Percentiles rank a stretch among this genome's conserved stretches.
Evolutionary conservation across 2,329 filamentous ascomycete species (phyloP).

Genomic region (Pseudogymnoascus sp.): DNA sequence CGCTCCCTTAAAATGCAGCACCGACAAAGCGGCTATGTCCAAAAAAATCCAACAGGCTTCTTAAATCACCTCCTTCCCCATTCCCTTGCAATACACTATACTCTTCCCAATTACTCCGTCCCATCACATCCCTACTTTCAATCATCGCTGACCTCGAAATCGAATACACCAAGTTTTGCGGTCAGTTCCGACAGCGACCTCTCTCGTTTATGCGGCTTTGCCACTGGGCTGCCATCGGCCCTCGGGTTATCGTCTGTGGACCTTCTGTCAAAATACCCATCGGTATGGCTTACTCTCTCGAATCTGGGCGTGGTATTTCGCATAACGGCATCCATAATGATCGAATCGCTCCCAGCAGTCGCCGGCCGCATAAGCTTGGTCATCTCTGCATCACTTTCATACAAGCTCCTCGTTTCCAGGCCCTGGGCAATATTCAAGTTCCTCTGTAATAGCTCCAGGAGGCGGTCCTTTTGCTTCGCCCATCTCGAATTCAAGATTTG

Average conservation of each 20-base stretch:
- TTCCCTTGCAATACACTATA: slow-evolving; percentile 2
- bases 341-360: slow-evolving; percentile 24
- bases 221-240: slow-evolving; percentile 34
- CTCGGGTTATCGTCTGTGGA: slow-evolving; percentile 25
- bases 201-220: slow-evolving; percentile 38
- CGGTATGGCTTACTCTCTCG: slow-evolving; percentile 19
- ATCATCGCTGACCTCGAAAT: background rate
- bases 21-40: background rate
- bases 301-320: slow-evolving; percentile 26
- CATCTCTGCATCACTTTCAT: slow-evolving; percentile 14
- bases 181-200: slow-evolving; percentile 24
- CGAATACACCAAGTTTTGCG: slow-evolving; percentile 5
- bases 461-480: slow-evolving; percentile 23
- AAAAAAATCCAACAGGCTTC: slow-evolving; percentile 3
- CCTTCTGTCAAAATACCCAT: slow-evolving; percentile 25
- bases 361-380: slow-evolving; percentile 23
- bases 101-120: background rate
- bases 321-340: slow-evolving; percentile 26
- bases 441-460: slow-evolving; percentile 24
- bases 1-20: slow-evolving; percentile 4
- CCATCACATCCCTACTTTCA: background rate
- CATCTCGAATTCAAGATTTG: slow-evolving; percentile 23
- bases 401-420: slow-evolving; percentile 10
- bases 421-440: slow-evolving; percentile 25
- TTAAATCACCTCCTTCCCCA: slow-evolving; percentile 1